Conservation (phyloP, 768 basidiomycete species). For the Auricularia heimuer region DNA sequence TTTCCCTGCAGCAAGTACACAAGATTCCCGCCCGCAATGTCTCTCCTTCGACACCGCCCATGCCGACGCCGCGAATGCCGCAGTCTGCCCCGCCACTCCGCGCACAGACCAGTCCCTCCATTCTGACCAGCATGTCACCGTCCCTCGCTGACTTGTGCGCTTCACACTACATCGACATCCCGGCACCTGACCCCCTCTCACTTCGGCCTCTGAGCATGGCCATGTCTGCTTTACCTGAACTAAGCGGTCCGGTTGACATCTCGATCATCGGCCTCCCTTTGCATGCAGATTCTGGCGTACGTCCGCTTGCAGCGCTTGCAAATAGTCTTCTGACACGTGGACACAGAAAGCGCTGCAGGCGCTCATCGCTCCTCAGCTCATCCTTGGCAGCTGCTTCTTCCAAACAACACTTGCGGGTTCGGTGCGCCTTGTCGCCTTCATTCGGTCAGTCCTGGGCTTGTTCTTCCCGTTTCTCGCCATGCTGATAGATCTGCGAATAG, state of each 20-base stretch:
- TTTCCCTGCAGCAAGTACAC: slow-evolving; percentile 46
- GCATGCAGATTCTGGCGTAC: slow-evolving; percentile 55
- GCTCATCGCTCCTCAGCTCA: slow-evolving; percentile 59
- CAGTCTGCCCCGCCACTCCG: slow-evolving; percentile 11
- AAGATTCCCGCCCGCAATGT: slow-evolving; percentile 70
- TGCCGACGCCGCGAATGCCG: slow-evolving; percentile 12
- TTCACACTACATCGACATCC: not conserved
- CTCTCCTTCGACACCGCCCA: slow-evolving; percentile 20
- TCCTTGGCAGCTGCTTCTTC: slow-evolving; percentile 71
- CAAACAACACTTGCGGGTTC: slow-evolving; percentile 69
- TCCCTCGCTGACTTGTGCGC: not conserved
- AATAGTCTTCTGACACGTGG: slow-evolving; percentile 3
- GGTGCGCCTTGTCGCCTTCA: slow-evolving; percentile 72
- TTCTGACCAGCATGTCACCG: not conserved
- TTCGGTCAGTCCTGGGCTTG: slow-evolving; percentile 39
- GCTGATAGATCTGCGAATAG: not conserved
- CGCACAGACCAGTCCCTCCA: slow-evolving; percentile 12
- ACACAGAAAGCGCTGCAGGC: slow-evolving; percentile 44
- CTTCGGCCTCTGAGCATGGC: not conserved
- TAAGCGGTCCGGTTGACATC: not conserved
- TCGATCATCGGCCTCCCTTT: slow-evolving; percentile 44
- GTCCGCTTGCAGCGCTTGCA: slow-evolving; percentile 10
- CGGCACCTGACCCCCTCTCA: slow-evolving; percentile 1
- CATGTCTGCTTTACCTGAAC: not conserved
- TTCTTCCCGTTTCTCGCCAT: slow-evolving; percentile 3